Percentiles rank a stretch among this genome's conserved stretches.
Conservation (phyloP, 495 filamentous ascomycete genomes). For the Penicillium roqueforti region DNA sequence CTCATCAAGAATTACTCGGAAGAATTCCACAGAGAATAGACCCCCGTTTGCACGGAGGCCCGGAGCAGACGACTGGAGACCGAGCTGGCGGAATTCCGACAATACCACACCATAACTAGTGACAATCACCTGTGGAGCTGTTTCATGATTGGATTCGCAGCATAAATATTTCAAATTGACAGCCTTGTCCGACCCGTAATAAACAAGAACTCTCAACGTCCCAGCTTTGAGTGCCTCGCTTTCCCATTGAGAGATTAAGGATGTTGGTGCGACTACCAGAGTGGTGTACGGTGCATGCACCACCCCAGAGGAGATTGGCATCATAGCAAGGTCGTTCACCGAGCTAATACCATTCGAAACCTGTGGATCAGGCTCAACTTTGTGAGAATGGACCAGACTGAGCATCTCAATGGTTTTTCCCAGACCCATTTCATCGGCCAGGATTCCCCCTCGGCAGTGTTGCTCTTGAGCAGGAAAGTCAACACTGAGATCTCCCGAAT, state of each 20-base stretch:
- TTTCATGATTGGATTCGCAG: slow-evolving; percentile 61
- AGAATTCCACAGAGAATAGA: slow-evolving; percentile 87
- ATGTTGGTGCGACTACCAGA: slow-evolving; percentile 92
- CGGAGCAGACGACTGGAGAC: slow-evolving; percentile 45
- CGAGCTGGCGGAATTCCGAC: slow-evolving; percentile 77
- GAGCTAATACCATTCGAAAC: slow-evolving; percentile 31
- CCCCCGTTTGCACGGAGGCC: slow-evolving; percentile 61
- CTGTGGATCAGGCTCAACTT: slow-evolving; percentile 49
- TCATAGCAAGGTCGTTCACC: slow-evolving; percentile 53
- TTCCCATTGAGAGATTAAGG: slow-evolving; percentile 90
- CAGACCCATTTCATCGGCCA: slow-evolving; percentile 89
- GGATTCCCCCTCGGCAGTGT: slow-evolving; percentile 86
- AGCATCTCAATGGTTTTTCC: slow-evolving; percentile 99
- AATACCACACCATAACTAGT: slow-evolving; percentile 94
- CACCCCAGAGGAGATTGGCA: slow-evolving; percentile 52
- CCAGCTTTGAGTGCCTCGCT: slow-evolving; percentile 88
- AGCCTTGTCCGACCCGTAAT: slow-evolving; percentile 84
- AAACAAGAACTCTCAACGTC: slow-evolving; percentile 76
- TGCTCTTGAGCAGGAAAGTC: slow-evolving; percentile 92
- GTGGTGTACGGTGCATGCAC: slow-evolving; percentile 81
- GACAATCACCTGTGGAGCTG: slow-evolving; percentile 83
- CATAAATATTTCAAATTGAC: slow-evolving; percentile 73
- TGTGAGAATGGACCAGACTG: slow-evolving; percentile 82
- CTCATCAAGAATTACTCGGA: slow-evolving; percentile 92
- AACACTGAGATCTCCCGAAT: slow-evolving; percentile 90